Evolutionary conservation across 2,329 filamentous ascomycete genomes (phyloP), one percentile per base, ranked within the genome.

Genomic region (Seiridium cupressi): DNA sequence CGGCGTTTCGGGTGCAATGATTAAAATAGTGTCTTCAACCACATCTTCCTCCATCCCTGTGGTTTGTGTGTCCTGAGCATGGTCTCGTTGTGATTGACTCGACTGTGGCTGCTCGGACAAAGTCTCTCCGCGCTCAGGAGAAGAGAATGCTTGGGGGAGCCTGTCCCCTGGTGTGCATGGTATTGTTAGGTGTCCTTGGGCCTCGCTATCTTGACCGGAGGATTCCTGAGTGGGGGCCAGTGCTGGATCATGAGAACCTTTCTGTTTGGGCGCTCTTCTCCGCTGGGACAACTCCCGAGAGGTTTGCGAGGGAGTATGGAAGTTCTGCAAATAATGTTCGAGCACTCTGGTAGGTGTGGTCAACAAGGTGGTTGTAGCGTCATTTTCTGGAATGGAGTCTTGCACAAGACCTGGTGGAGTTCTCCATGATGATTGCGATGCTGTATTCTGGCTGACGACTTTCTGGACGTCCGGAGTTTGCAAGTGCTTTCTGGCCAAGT

Each of bases 281-380:
- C 10, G 11, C 18, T 9, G 9, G 26, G 13, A 7, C 9, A 8
- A 10, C 4, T 18, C 7, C 26, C 11, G 10, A 35, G 55, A 44
- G 3, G 32, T 34, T 31, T 69, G 65, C 0, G 70, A 64, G 31
- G 72, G 64, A 13, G 63, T 71, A 44, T 71, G 71, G 32, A 69
- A 70, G 7, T 65, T 64, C 55, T 79, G 77, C 3, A 84, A 72
- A 60, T 81, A 83, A 32, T 78, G 76, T 61, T 83, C 78, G 9
- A 86, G 65, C 1, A 84, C 71, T 44, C 80, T 76, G 1, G 79
- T 81, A 0, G 84, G 84, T 0, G 85, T 82, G 18, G 73, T 76
- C 32, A 76, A 74, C 11, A 67, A 67, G 2, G 67, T 53, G 1
- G 76, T 62, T 0, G 65, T 62, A 10, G 71, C 55, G 67, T 72